Base-by-base conservation (phyloP, 1,139 yeast genomes). In the Saccharomyces hybrid region DNA sequence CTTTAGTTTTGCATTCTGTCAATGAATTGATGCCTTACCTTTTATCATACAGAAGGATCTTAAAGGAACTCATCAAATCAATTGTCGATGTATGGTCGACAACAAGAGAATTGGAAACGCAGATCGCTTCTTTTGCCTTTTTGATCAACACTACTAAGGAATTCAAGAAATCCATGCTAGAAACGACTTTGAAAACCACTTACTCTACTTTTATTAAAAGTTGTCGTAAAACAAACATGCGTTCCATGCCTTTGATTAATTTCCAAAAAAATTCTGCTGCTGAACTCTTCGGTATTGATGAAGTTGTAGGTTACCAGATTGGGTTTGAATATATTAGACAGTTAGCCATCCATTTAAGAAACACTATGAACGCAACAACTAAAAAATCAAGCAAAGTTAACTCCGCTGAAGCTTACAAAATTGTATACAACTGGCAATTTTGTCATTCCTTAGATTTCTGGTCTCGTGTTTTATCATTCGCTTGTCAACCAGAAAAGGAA, bases 391-490 rank as follows among this genome's bases (percentile, higher is more conserved):
- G 73, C 61, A 84, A 81, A 66, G 68, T 80, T 30, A 70, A 73
- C 58, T 67, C 75, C 27, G 68, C 73, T 49, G 80, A 78, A 47
- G 78, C 83, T 5, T 78, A 77, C 70, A 72, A 80, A 72, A 71
- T 76, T 69, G 64, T 95, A 50, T 93, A 93, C 75, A 93, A 93
- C 74, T 95, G 99, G 99, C 98, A 91, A 73, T 95, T 81, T 69
- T 84, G 91, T 63, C 98, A 95, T 70, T 87, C 97, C 4, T 78
- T 95, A 59, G 99, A 95, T 73, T 93, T 93, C 73, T 95, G 99
- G 98, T 87, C 97, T 42, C 81, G 97, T 72, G 95, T 89, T 27
- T 72, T 93, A 59, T 77, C 96, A 11, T 66, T 71, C 44, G 86
- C 84, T 54, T 85, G 91, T 67, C 82, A 82, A 59, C 80, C 84